A percentile compares a stretch with the other conserved stretches of the same genome.
Conservation (phyloP, 2,329 filamentous ascomycete genomes). For the Byssoonygena ceratinophila region DNA sequence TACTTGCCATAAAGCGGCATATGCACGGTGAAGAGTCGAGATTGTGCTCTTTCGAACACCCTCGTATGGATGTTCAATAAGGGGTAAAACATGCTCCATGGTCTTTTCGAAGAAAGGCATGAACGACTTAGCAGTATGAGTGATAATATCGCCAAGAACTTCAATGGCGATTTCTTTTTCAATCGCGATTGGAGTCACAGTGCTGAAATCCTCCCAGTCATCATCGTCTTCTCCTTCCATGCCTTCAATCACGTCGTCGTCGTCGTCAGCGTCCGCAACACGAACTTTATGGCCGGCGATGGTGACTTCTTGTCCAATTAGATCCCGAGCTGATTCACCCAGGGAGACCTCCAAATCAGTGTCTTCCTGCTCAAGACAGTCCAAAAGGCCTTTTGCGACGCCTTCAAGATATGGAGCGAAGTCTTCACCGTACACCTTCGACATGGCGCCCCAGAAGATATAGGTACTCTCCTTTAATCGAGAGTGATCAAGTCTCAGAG, state of each 20-base stretch:
- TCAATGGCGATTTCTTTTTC: conserved; percentile 98
- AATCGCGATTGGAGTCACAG: conserved; percentile 77
- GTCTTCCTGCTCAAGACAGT: conserved; percentile 82
- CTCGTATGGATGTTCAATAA: conserved; percentile 82
- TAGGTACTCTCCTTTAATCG: conserved; percentile 92
- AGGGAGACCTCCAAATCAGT: conserved; percentile 66
- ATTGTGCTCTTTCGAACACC: conserved; percentile 87
- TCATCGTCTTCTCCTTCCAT: conserved; percentile 63
- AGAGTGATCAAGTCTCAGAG: conserved; percentile 75
- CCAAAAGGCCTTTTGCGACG: conserved; percentile 52
- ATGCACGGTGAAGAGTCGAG: conserved; percentile 84
- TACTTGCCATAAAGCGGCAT: conserved; percentile 79
- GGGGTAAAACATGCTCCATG: conserved; percentile 66
- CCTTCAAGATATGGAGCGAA: conserved; percentile 40
- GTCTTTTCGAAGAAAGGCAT: conserved; percentile 83
- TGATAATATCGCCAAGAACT: conserved; percentile 84
- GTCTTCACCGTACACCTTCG: conserved; percentile 77
- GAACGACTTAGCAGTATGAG: conserved; percentile 68
- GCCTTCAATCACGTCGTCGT: conserved; percentile 50
- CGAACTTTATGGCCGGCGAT: conserved; percentile 78
- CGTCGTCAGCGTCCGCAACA: conserved; percentile 55
- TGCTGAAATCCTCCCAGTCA: conserved; percentile 72
- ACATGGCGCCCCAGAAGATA: conserved; percentile 88
- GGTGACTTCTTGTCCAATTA: conserved; percentile 64
- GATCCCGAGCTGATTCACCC: conserved; percentile 60